Evolutionary conservation across 2,329 filamentous ascomycete genomes (phyloP).

Genomic region (Fusarium armeniacum): DNA sequence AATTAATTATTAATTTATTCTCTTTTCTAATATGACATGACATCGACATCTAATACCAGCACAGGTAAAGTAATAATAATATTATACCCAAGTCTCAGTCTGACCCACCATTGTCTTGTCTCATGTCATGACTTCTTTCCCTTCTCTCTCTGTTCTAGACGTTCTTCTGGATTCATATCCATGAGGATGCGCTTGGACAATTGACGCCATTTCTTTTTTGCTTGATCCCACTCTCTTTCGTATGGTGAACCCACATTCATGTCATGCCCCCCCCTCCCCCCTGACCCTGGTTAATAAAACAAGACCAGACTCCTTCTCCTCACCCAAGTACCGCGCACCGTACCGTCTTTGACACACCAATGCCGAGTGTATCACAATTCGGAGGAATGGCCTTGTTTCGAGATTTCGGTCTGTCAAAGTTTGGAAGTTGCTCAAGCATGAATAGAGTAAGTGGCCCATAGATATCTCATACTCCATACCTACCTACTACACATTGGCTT

Average conservation of each 20-base stretch:
- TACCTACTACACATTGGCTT: too few relatives aligned
- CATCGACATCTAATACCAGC: too few relatives aligned
- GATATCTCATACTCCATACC: too few relatives aligned
- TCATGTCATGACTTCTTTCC: slow-evolving; percentile 18
- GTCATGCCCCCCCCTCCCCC: slow-evolving; percentile 21
- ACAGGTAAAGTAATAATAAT: neutral
- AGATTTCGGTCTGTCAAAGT: neutral
- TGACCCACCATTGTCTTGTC: slow-evolving; percentile 42
- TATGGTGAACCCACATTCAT: slow-evolving; percentile 26
- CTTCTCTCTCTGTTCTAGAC: slow-evolving; percentile 43
- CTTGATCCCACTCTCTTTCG: neutral
- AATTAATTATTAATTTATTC: neutral
- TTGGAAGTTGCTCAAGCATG: neutral
- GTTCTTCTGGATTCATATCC: slow-evolving; percentile 35
- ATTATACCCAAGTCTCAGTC: slow-evolving; percentile 6
- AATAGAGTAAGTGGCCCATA: neutral
- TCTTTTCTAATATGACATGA: neutral
- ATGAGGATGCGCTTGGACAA: slow-evolving; percentile 37
- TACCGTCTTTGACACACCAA: slow-evolving; percentile 2
- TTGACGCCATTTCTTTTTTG: slow-evolving; percentile 44
- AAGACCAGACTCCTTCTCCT: neutral
- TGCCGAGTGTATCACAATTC: slow-evolving; percentile 6
- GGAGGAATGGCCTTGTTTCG: slow-evolving; percentile 8
- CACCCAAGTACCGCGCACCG: slow-evolving; percentile 37
- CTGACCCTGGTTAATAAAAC: slow-evolving; percentile 28